Evolutionary conservation across 805 yeast genomes (phyloP), one percentile per base, ranked within the genome.

Genomic region (Trichomonascus vanleenenianus): DNA sequence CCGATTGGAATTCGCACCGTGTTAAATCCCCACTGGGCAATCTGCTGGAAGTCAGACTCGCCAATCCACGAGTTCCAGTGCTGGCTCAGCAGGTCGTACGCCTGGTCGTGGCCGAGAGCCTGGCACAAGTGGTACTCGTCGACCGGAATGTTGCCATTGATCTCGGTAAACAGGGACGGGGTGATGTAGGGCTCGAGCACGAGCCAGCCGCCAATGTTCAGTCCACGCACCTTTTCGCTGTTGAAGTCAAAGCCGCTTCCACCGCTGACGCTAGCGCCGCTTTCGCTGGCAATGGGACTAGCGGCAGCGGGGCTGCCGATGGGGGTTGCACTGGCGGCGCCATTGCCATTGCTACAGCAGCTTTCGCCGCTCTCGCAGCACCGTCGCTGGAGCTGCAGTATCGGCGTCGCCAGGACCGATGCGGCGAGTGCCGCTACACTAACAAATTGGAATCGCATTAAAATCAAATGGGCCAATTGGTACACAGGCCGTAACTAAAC

Each of bases 1-100:
- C 96, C 96, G 45, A 89, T 77, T 39, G 97, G 97, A 49, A 89
- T 82, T 58, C 97, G 78, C 16, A 87, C 96, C 53, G 82, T 71
- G 65, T 89, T 91, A 52, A 89, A 71, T 1, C 96, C 96, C 45
- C 70, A 70, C 10, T 55, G 57, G 3, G 72, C 71, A 44, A 89
- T 85, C 44, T 69, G 59, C 42, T 64, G 53, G 56, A 91, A 81
- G 62, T 89, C 96, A 18, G 62, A 57, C 63, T 84, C 95, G 7
- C 81, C 79, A 60, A 78, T 75, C 79, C 84, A 89, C 12, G 84
- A 68, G 40, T 69, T 61, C 96, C 96, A 89, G 66, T 89, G 97
- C 31, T 72, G 56, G 36, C 73, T 66, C 49, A 89, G 67, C 33
- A 79, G 64, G 3, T 59, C 49, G 9, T 53, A 40, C 2, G 93